phyloP scores from a whole-genome alignment of 2,329 filamentous ascomycete species.

The Ceratocystis cacaofunesta region DNA sequence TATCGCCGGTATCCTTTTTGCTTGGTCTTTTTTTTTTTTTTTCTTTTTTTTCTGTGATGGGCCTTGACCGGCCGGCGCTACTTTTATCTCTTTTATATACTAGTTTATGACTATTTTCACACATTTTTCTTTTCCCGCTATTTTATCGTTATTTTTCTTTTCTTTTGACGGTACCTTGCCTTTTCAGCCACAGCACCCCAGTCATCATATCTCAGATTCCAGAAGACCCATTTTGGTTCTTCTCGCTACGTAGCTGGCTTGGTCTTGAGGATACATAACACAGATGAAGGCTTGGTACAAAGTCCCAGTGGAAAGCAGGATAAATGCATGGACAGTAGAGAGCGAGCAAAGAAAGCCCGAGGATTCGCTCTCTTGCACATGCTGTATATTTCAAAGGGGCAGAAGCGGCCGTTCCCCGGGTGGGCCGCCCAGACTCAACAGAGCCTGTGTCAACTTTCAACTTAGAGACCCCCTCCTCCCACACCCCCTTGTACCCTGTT shows the following conservation, averaged over 20 bases:
- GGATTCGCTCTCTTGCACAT: neutral
- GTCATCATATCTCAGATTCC: neutral
- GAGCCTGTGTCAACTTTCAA: neutral
- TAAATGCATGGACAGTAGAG: neutral
- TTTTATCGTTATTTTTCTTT: neutral
- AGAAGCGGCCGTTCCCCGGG: neutral
- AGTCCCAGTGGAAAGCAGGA: neutral
- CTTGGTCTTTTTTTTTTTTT: no score
- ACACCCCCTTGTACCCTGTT: neutral
- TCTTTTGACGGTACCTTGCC: neutral
- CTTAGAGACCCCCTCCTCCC: neutral
- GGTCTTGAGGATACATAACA: neutral
- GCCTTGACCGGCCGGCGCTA: neutral
- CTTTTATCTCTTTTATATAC: no score
- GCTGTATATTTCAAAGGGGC: neutral
- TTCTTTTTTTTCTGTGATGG: neutral
- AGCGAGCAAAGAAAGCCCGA: neutral
- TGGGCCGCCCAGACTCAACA: neutral
- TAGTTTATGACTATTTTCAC: no score
- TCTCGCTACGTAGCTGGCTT: neutral
- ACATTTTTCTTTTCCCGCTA: neutral
- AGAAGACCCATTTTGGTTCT: conserved; percentile 1
- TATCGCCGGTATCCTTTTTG: neutral
- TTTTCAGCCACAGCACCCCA: neutral
- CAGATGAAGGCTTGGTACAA: neutral